phyloP scores from a whole-genome alignment of 768 basidiomycete genomes.

The Pulveroboletus sp. region DNA sequence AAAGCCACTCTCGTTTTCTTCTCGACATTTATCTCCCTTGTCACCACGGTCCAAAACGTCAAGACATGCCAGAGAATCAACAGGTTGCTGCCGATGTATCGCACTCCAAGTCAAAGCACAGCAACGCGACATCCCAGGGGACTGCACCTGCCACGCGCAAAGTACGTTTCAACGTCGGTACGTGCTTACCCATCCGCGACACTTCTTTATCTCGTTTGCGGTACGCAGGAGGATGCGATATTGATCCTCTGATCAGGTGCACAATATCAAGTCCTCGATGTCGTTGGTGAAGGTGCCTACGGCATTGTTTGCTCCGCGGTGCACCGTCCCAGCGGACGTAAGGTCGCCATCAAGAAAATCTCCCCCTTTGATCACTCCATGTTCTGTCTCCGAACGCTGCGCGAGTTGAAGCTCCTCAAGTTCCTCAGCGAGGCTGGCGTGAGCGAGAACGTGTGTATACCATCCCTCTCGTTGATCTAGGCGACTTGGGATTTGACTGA shows the following conservation, averaged over 20 bases:
- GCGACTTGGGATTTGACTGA: neutral
- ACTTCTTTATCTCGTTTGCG: neutral
- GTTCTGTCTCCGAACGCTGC: constrained; percentile 88
- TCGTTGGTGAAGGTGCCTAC: constrained; percentile 89
- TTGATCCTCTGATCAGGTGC: constrained; percentile 41
- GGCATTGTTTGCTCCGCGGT: constrained; percentile 94
- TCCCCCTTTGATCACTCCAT: constrained; percentile 93
- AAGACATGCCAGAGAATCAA: constrained; percentile 27
- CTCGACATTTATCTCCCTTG: constrained; percentile 4
- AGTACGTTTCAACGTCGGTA: constrained; percentile 86
- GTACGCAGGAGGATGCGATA: neutral
- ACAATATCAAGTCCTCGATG: constrained; percentile 81
- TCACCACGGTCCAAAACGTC: neutral
- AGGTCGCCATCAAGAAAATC: constrained; percentile 97
- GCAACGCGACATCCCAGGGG: constrained; percentile 41
- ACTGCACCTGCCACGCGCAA: constrained; percentile 61
- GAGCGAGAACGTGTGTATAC: constrained; percentile 67
- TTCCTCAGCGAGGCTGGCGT: constrained; percentile 85
- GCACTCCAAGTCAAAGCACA: constrained; percentile 39
- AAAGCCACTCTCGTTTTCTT: constrained; percentile 14
- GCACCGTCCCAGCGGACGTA: constrained; percentile 79
- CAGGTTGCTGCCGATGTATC: constrained; percentile 18
- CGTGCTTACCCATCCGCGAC: constrained; percentile 12
- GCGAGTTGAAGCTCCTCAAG: constrained; percentile 80
- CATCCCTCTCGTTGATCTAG: neutral